phyloP scores from a whole-genome alignment of 2,329 filamentous ascomycete species.

The Sclerotinia glacialis region DNA sequence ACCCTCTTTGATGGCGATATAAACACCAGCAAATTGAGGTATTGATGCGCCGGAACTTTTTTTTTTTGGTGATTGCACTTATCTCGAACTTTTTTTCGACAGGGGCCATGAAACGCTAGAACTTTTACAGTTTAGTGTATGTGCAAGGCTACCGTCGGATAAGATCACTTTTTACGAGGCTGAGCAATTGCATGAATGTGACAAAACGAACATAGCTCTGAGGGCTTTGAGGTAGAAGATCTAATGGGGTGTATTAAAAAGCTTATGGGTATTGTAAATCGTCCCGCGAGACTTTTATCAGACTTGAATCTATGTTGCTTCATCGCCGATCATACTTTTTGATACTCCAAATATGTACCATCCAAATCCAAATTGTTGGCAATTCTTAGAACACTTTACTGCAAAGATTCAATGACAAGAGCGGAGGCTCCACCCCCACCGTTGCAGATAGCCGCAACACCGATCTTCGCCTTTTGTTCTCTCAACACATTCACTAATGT shows the following conservation, averaged over 20 bases:
- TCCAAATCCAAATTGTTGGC: slow-evolving; percentile 1
- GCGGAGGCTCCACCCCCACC: slow-evolving; percentile 94
- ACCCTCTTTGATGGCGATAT: slow-evolving; percentile 30
- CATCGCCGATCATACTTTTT: slow-evolving; percentile 12
- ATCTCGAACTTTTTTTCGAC: slow-evolving; percentile 23
- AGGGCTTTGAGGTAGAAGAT: background rate
- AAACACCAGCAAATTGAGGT: slow-evolving; percentile 20
- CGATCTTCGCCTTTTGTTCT: slow-evolving; percentile 91
- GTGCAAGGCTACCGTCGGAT: slow-evolving; percentile 15
- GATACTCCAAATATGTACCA: slow-evolving; percentile 14
- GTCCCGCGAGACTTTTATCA: background rate
- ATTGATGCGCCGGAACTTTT: slow-evolving; percentile 22
- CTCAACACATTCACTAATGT: slow-evolving; percentile 85
- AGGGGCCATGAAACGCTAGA: slow-evolving; percentile 2
- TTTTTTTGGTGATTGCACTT: slow-evolving; percentile 23
- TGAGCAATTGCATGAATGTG: background rate
- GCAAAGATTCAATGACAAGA: slow-evolving; percentile 71
- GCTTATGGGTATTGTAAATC: slow-evolving; percentile 10
- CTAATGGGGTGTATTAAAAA: background rate
- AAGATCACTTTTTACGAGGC: background rate
- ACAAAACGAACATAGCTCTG: background rate
- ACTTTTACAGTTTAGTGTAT: background rate
- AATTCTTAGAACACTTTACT: slow-evolving; percentile 29
- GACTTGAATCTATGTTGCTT: background rate
- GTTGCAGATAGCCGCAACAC: slow-evolving; percentile 94